Evolutionary conservation across 148 eudicot species (phyloP), one percentile per base, ranked within the genome.

Genomic region (Silene latifolia): DNA sequence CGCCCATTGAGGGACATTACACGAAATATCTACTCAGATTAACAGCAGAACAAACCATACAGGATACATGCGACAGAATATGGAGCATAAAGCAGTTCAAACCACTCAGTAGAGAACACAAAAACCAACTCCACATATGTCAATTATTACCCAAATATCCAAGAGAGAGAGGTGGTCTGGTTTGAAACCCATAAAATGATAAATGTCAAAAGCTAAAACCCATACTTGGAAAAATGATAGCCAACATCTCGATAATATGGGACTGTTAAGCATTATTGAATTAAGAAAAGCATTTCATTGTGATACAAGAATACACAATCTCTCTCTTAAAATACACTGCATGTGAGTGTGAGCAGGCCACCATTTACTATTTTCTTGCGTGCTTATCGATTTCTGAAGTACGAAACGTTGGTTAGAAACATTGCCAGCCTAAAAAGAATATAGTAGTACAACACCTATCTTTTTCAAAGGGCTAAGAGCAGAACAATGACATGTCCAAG

Each of bases 371-470:
- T 53, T 69, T 72, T 11, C 64, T 8, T 39, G 15, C 23, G 59
- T 32, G 14, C 12, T 53, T 59, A 73, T 60, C 61, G 9, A 79
- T 67, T 46, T 7, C 57, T 70, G 20, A 63, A 32, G 53, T 42
- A 60, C 67, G 4, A 46, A 69, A 48, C 9, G 24, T 15, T 47
- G 67, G 57, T 51, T 14, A 59, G 35, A 2, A 32, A 12, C 24
- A 12, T 20, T 68, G 57, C 71, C 56, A 68, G 32, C 74, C 59
- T 39, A 35, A 62, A 77, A 48, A 1, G 39, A 67, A 29, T 58
- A 32, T 32, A 73, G 42, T 15, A 15, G 71, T 8, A 68, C 20
- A 39, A 17, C 51, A 77, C 14, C 63, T 42, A 42, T 62, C 27
- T 62, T 25, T 47, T 19, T 42, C 64, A 70, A 32, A 15, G 54